Base-by-base conservation (phyloP, 2,329 filamentous ascomycete species). In the Triangularia setosa region DNA sequence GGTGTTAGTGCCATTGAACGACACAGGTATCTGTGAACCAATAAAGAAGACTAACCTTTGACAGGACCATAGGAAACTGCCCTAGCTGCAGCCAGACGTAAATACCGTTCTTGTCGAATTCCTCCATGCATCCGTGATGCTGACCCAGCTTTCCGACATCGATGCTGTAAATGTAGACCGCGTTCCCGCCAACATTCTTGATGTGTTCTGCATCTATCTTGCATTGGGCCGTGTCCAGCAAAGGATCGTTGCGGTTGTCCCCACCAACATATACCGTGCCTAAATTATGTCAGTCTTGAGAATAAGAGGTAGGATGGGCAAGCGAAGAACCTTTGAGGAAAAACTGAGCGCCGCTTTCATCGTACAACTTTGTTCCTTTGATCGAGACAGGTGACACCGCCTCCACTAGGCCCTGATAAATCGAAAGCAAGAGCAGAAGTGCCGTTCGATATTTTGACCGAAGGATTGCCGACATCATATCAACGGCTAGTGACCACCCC, bases 351-450 rank as follows among this genome's bases (percentile, higher is more conserved):
- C 65, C 65, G n/a, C 57, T 60, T 6, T 61, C 23, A 56, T 67
- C 63, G 35, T 64, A 67, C 18, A 67, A 48, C 40, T 67, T 67
- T 4, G 60, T 67, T 9, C 63, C 63, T 27, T 63, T 67, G 60
- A 61, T 48, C 6, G 62, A 63, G 25, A 67, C 64, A 18, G 65
- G 63, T 7, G 63, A 63, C 24, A 67, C 8, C 8, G 40, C 40
- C 40, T 48, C 40, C 7, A 21, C 40, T 9, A 21, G n/a, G 40
- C 40, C 12, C 21, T 14, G 11, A 14, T 21, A 48, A 9, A 21
- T 11, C 4, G 12, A 48, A 21, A 48, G 18, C 4, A 48, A 48
- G 18, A 48, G n/a, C 40, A 18, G 12, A 48, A 48, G 40, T 48
- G 40, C 40, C 40, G 18, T 48, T 21, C 18, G 40, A 21, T 21